Percentiles rank a stretch among this genome's conserved stretches.
Evolutionary conservation across 2,329 filamentous ascomycete species (phyloP).

Genomic region (Colletotrichum orchidophilum): DNA sequence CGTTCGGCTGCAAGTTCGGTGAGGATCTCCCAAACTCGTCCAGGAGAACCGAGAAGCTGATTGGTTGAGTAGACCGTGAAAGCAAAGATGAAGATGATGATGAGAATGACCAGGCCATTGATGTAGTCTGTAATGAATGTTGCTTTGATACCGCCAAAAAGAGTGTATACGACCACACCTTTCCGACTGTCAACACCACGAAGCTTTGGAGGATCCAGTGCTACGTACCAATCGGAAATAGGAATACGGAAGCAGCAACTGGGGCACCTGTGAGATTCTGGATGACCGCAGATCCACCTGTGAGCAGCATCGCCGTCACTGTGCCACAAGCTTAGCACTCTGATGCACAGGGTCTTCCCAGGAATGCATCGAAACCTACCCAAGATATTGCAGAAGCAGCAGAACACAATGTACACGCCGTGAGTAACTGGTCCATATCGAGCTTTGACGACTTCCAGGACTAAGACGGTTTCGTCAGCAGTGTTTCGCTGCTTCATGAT

Average conservation of each 20-base stretch:
- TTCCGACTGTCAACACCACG: neutral
- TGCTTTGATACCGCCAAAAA: slow-evolving; percentile 82
- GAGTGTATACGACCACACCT: slow-evolving; percentile 75
- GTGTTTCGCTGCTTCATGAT: fast-evolving
- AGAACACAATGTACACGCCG: slow-evolving; percentile 82
- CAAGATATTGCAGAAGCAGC: slow-evolving; percentile 80
- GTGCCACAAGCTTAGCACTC: slow-evolving; percentile 57
- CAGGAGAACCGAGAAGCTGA: slow-evolving; percentile 76
- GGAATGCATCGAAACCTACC: neutral
- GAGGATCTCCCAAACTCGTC: slow-evolving; percentile 81
- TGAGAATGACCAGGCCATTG: slow-evolving; percentile 84
- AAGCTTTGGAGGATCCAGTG: fast-evolving
- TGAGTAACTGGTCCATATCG: slow-evolving; percentile 80
- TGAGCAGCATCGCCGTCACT: slow-evolving; percentile 89
- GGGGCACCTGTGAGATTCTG: slow-evolving; percentile 47
- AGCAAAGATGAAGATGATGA: slow-evolving; percentile 87
- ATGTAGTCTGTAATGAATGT: slow-evolving; percentile 89
- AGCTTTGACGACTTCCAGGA: slow-evolving; percentile 84
- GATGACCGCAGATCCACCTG: slow-evolving; percentile 67
- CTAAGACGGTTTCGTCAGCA: neutral
- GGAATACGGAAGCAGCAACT: slow-evolving; percentile 83
- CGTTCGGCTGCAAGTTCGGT: slow-evolving; percentile 73
- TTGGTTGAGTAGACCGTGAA: slow-evolving; percentile 84
- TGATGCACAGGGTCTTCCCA: neutral
- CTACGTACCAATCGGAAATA: slow-evolving; percentile 76